Base-by-base conservation (phyloP, 441 rosid species). In the Iberis amara region DNA sequence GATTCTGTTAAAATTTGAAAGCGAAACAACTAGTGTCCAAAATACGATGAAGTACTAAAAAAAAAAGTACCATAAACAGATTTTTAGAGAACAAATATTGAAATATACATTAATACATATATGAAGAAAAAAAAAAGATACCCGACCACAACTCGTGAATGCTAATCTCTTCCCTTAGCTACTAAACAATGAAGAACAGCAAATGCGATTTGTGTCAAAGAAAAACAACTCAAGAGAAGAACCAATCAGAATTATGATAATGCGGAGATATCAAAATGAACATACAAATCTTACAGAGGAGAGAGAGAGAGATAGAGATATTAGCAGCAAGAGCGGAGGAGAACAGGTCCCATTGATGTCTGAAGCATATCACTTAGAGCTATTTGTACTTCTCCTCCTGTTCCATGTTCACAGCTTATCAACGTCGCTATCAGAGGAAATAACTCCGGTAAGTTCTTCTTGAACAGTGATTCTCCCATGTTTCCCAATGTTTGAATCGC, bases 291-390 rank as follows among this genome's bases (percentile, higher is more conserved):
- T 47, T 38, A 38, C 39, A 59, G 39, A 57, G 61, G 36, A 59
- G 39, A 57, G 61, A 45, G 1, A 41, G 32, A 30, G 8, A 38
- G 21, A 18, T 1, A 24, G 8, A 43, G 4, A 51, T 24, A 28
- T 31, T 36, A 53, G 61, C 61, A 92, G 75, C 85, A 77, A 4
- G 92, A 79, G 23, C 88, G 76, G 50, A 89, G 90, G 69, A 92
- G 71, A 42, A 92, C 45, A 18, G 97, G 92, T 39, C 97, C 97
- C 37, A 92, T 87, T 4, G 92, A 81, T 33, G 90, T 75, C 64
- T 80, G 78, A 39, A 92, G 88, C 84, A 89, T 86, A 59, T 92
- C 96, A 51, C 96, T 79, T 60, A 92, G 95, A 54, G 97, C 99
- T 61, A 77, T 68, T 73, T 83, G 97, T 50, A 92, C 92, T 67